These are phyloP conservation scores for Dioszegia hungarica DNA, from an alignment of 768 basidiomycete species.

Conservation along the genomic window DNA sequence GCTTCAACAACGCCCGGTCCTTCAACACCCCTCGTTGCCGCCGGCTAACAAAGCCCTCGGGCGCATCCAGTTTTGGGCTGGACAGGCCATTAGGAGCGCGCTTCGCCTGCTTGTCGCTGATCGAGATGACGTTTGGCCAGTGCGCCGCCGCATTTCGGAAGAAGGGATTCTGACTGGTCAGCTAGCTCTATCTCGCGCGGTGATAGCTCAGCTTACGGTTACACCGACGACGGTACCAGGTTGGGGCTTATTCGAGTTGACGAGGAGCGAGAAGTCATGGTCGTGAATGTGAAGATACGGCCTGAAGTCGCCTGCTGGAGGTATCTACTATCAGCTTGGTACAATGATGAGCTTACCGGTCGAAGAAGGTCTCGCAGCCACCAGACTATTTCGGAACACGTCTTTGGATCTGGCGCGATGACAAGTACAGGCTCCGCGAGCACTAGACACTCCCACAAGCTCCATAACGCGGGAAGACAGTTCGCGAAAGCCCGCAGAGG, in stretches of 20 bases:
- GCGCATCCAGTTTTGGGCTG: conserved; percentile 22
- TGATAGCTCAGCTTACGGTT: conserved; percentile 26
- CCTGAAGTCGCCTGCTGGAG: conserved; percentile 74
- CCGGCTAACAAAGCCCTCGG: conserved; percentile 44
- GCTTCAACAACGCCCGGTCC: conserved; percentile 68
- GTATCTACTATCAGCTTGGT: conserved; percentile 56
- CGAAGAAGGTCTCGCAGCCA: conserved; percentile 82
- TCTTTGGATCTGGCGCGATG: conserved; percentile 71
- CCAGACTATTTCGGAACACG: conserved; percentile 78
- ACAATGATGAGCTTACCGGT: conserved; percentile 57
- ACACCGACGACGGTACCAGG: conserved; percentile 47
- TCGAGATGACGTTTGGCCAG: conserved; percentile 49
- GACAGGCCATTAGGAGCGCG: conserved; percentile 12
- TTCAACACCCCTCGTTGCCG: conserved; percentile 82
- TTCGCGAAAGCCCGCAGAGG: conserved; percentile 46
- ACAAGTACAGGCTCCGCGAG: conserved; percentile 85
- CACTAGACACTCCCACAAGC: conserved; percentile 83
- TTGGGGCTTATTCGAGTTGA: conserved; percentile 62
- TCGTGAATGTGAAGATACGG: conserved; percentile 98
- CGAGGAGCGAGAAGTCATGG: conserved; percentile 66
- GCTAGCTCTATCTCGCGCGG: background rate
- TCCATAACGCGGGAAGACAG: conserved; percentile 51
- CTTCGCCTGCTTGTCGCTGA: conserved; percentile 18
- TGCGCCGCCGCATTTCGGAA: conserved; percentile 49
- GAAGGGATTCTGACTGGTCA: conserved; percentile 46